These are phyloP conservation scores for Cercospora sojina DNA, from an alignment of 2,329 filamentous ascomycete species.

Conservation along the genomic window DNA sequence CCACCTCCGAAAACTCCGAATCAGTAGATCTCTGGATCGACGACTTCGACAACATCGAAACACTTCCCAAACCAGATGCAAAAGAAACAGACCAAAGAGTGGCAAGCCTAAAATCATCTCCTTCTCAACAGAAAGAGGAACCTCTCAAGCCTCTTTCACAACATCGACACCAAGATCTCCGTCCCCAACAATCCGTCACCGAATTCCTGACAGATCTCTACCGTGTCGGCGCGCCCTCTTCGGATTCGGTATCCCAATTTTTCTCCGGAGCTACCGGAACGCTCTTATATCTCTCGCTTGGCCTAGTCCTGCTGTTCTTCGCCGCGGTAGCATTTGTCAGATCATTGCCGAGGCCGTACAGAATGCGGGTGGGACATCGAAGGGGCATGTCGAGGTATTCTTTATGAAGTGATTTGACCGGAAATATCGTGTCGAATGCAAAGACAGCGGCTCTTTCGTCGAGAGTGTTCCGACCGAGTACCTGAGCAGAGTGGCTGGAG, in stretches of 20 bases:
- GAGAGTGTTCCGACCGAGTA: no score
- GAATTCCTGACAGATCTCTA: background rate
- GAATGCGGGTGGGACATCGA: background rate
- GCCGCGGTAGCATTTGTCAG: background rate
- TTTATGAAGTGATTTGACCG: background rate
- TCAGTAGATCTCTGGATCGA: slow-evolving; percentile 16
- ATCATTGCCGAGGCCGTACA: background rate
- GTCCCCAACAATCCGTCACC: background rate
- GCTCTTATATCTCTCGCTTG: background rate
- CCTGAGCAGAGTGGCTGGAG: no score
- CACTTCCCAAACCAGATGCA: background rate
- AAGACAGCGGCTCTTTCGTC: no score
- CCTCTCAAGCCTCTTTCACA: background rate
- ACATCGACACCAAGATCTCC: background rate
- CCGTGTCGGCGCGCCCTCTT: background rate
- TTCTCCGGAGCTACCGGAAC: background rate
- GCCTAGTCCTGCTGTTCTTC: background rate
- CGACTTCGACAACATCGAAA: slow-evolving; percentile 16
- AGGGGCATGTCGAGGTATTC: slow-evolving; percentile 1
- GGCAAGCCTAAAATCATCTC: background rate
- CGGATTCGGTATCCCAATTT: background rate
- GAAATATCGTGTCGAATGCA: no score
- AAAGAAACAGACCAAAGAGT: background rate
- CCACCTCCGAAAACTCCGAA: background rate
- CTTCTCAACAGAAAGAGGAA: background rate